Conservation (phyloP, 441 rosid species). For the Populus hybrid region DNA sequence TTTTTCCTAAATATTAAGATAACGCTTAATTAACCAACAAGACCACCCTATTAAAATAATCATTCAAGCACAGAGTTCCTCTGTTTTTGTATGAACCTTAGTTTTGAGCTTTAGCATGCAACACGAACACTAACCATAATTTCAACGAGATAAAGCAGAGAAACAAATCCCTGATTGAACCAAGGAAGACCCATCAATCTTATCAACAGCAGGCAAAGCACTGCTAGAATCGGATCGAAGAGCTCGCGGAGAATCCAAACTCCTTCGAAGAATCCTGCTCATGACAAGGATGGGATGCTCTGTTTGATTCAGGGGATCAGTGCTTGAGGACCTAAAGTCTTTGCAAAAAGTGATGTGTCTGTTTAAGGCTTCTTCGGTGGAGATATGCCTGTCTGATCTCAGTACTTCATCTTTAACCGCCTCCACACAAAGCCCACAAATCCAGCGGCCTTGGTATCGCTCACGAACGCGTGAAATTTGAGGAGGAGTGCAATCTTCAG, state of each 20-base stretch:
- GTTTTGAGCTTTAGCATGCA: not conserved
- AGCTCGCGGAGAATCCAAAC: slow-evolving; percentile 43
- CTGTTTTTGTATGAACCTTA: not conserved
- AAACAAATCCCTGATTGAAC: slow-evolving; percentile 68
- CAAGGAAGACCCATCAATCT: slow-evolving; percentile 29
- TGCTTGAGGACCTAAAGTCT: slow-evolving; percentile 33
- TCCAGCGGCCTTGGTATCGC: slow-evolving; percentile 46
- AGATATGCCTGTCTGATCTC: slow-evolving; percentile 31
- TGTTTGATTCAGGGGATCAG: slow-evolving; percentile 25
- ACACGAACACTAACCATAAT: not conserved
- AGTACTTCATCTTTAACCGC: slow-evolving; percentile 48
- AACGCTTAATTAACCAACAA: not conserved
- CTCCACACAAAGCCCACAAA: slow-evolving; percentile 55
- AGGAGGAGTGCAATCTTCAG: slow-evolving; percentile 47
- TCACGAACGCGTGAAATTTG: slow-evolving; percentile 42
- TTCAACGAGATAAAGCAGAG: slow-evolving; percentile 54
- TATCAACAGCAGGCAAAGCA: slow-evolving; percentile 39
- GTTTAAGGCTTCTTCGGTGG: slow-evolving; percentile 42
- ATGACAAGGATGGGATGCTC: slow-evolving; percentile 46
- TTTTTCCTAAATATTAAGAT: not conserved
- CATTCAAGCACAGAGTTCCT: slow-evolving; percentile 1
- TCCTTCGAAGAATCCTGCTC: slow-evolving; percentile 37
- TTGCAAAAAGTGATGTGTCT: slow-evolving; percentile 42
- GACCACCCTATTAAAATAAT: not conserved
- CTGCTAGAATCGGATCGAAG: slow-evolving; percentile 42